phyloP scores from a whole-genome alignment of 2,329 filamentous ascomycete genomes.

The Colletotrichum camelliae region DNA sequence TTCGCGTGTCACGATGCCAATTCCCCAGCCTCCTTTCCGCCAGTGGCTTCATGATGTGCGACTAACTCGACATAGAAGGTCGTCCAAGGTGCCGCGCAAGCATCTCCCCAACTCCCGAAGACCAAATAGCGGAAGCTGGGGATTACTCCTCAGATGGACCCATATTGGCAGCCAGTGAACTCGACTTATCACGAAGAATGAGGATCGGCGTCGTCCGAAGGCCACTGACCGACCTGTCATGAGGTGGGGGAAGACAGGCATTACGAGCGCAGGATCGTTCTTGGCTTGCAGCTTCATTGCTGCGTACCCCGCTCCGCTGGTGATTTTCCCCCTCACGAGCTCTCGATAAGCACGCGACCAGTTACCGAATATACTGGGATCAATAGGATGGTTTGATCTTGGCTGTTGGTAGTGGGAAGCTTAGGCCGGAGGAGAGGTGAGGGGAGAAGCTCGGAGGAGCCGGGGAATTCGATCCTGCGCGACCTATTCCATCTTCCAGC shows the following conservation, averaged over 20 bases:
- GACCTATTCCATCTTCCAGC: background rate
- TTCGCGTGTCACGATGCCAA: background rate
- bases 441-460: background rate
- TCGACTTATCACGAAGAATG: background rate
- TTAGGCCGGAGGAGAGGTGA: background rate
- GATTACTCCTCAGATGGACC: background rate
- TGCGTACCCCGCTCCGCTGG: slow-evolving; percentile 13
- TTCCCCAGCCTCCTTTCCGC: background rate
- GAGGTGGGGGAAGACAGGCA: slow-evolving; percentile 7
- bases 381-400: background rate
- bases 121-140: background rate
- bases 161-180: background rate
- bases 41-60: background rate
- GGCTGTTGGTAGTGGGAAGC: background rate
- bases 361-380: background rate
- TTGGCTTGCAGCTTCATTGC: slow-evolving; percentile 16
- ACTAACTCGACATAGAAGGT: slow-evolving; percentile 18
- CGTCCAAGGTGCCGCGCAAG: background rate
- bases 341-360: slow-evolving; percentile 14
- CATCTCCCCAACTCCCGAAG: background rate
- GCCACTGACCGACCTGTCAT: background rate
- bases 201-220: slow-evolving; percentile 1
- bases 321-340: background rate
- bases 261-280: background rate
- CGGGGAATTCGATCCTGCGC: background rate